Evolutionary conservation across 192 early-diverging fungal species (phyloP).

Genomic region (Backusella circina): DNA sequence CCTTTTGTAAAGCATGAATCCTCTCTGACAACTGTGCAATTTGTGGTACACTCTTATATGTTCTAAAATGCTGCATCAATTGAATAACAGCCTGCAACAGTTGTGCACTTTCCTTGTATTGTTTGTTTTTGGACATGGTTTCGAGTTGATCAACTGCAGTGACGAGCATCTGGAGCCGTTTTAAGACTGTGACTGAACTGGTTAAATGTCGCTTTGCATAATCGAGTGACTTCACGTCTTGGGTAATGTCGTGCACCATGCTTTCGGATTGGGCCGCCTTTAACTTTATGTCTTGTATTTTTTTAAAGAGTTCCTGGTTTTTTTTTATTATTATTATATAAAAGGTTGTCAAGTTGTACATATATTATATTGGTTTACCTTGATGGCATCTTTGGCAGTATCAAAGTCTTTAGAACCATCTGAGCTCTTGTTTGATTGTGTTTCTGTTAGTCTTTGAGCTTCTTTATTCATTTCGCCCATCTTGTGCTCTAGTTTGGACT

Average conservation of each 20-base stretch:
- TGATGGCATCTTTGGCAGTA: constrained; percentile 70
- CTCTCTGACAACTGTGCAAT: constrained; percentile 66
- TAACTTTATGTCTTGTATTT: constrained; percentile 80
- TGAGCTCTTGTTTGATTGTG: constrained; percentile 59
- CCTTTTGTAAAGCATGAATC: constrained; percentile 59
- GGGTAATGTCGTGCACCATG: constrained; percentile 92
- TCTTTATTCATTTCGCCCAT: constrained; percentile 60
- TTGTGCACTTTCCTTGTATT: constrained; percentile 79
- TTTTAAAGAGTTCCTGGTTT: constrained; percentile 73
- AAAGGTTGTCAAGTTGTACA: not conserved
- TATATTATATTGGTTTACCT: constrained; percentile 40
- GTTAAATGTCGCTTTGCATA: constrained; percentile 91
- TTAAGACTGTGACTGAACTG: constrained; percentile 72
- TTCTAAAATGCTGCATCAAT: constrained; percentile 71
- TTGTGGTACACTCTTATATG: constrained; percentile 70
- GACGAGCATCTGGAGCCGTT: constrained; percentile 87
- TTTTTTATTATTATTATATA: not conserved
- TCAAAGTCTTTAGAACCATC: constrained; percentile 59
- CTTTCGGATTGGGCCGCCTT: constrained; percentile 83
- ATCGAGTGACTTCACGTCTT: constrained; percentile 93
- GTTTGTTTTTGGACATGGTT: constrained; percentile 55
- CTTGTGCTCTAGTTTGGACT: constrained; percentile 55
- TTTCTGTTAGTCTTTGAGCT: constrained; percentile 66
- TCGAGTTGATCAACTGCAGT: constrained; percentile 74
- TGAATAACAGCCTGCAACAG: constrained; percentile 78